These are phyloP conservation scores for Trametes versicolor DNA, from an alignment of 1,284 basidiomycete species.

Conservation along the genomic window DNA sequence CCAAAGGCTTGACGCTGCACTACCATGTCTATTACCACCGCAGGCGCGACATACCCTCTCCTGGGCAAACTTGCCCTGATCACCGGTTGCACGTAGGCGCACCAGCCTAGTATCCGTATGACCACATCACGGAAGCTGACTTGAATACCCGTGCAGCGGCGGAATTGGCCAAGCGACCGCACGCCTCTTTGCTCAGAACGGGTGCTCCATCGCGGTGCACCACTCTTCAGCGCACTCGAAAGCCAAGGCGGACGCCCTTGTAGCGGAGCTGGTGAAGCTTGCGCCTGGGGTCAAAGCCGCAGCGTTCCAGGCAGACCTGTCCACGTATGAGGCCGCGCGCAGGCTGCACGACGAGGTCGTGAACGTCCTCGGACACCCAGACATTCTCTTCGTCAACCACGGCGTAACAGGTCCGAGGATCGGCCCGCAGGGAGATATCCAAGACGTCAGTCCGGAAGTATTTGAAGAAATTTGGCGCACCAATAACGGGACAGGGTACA, in stretches of 20 bases:
- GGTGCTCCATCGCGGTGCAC: constrained; percentile 62
- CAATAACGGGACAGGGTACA: constrained; percentile 57
- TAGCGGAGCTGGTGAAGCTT: constrained; percentile 46
- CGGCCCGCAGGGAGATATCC: constrained; percentile 56
- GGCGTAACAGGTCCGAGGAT: constrained; percentile 54
- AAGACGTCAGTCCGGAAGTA: constrained; percentile 53
- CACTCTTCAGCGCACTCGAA: constrained; percentile 51
- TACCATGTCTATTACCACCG: constrained; percentile 6
- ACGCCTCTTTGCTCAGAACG: constrained; percentile 52
- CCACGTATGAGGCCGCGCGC: constrained; percentile 55
- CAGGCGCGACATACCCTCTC: constrained; percentile 13
- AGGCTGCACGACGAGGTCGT: constrained; percentile 55
- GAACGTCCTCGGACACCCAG: constrained; percentile 54
- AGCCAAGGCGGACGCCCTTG: constrained; percentile 49
- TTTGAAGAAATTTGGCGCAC: constrained; percentile 61
- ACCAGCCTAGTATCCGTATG: neutral
- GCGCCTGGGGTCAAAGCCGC: constrained; percentile 48
- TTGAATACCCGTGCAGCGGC: constrained; percentile 46
- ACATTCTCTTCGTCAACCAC: constrained; percentile 63
- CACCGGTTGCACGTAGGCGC: constrained; percentile 48
- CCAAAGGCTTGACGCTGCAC: too few species aligned
- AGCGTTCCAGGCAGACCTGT: constrained; percentile 59
- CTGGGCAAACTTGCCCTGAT: constrained; percentile 40
- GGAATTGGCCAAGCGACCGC: constrained; percentile 64
- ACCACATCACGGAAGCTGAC: neutral